Conservation (phyloP, 169 alveolate genomes). For the Plasmodium knowlesi region DNA sequence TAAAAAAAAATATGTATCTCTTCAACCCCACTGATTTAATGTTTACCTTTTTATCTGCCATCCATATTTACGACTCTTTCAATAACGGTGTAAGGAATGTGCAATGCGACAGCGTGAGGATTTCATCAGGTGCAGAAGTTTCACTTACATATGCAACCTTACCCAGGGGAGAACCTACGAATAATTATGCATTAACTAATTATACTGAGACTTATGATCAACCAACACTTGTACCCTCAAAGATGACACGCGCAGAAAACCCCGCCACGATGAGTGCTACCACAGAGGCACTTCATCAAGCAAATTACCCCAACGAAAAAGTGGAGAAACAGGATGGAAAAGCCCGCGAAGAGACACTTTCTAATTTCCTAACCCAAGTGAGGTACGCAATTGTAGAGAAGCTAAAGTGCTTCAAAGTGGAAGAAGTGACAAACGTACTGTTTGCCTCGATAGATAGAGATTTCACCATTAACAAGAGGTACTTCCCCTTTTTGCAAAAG, state of each 20-base stretch:
- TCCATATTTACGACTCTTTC: constrained; percentile 1
- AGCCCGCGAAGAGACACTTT: not conserved
- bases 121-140: not conserved
- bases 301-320: not conserved
- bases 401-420: constrained; percentile 44
- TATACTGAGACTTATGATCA: not conserved
- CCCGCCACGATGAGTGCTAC: not conserved
- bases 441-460: constrained; percentile 28
- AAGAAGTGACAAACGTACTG: constrained; percentile 48
- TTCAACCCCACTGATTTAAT: constrained; percentile 66
- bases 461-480: constrained; percentile 19
- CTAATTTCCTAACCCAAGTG: not conserved
- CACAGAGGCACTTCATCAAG: not conserved
- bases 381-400: constrained; percentile 25
- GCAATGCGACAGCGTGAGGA: not conserved
- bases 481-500: constrained; percentile 33
- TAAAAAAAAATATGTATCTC: constrained; percentile 25
- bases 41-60: constrained; percentile 43
- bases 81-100: not conserved
- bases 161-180: not conserved
- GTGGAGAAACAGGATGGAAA: not conserved
- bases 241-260: not conserved
- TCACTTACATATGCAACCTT: not conserved
- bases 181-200: not conserved
- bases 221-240: not conserved